phyloP scores from a whole-genome alignment of 2,329 filamentous ascomycete genomes.

The Trichoderma gracile region DNA sequence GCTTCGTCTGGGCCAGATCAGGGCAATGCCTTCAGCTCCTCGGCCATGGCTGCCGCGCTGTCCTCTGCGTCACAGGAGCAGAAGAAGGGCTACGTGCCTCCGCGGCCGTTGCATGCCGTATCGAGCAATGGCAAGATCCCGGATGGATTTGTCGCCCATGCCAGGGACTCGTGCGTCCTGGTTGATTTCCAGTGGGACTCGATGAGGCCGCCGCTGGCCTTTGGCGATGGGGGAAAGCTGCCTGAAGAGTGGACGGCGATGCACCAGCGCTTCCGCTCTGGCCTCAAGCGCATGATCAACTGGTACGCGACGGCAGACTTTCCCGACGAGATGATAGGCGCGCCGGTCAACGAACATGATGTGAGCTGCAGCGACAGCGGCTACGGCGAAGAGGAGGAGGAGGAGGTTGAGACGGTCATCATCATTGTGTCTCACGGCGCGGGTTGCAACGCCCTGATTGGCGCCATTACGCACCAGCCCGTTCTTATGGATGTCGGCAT shows the following conservation, averaged over 20 bases:
- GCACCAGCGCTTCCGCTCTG: conserved; percentile 85
- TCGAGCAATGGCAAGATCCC: conserved; percentile 81
- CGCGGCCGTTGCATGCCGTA: conserved; percentile 79
- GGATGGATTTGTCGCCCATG: conserved; percentile 84
- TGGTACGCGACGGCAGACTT: conserved; percentile 71
- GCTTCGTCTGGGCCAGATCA: conserved; percentile 34
- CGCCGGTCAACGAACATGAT: conserved; percentile 35
- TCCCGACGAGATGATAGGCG: conserved; percentile 54
- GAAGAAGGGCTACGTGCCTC: conserved; percentile 65
- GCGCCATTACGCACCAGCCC: conserved; percentile 86
- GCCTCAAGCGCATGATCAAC: conserved; percentile 73
- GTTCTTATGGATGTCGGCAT: conserved; percentile 88
- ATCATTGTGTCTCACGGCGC: conserved; percentile 92
- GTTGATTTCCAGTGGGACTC: conserved; percentile 98
- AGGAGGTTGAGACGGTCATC: conserved; percentile 73
- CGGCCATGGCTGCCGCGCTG: conserved; percentile 40
- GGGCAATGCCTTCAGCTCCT: conserved; percentile 32
- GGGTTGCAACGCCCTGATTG: conserved; percentile 92
- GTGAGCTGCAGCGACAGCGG: conserved; percentile 30
- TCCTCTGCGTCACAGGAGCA: conserved; percentile 33
- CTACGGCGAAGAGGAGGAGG: conserved; percentile 51
- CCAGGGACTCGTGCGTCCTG: conserved; percentile 78
- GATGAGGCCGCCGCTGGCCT: conserved; percentile 72
- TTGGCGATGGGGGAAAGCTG: conserved; percentile 84
- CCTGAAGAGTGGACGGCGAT: conserved; percentile 96